Evolutionary conservation across 352 stramenopile species (phyloP).

Genomic region (Globisporangium recalcitrans): DNA sequence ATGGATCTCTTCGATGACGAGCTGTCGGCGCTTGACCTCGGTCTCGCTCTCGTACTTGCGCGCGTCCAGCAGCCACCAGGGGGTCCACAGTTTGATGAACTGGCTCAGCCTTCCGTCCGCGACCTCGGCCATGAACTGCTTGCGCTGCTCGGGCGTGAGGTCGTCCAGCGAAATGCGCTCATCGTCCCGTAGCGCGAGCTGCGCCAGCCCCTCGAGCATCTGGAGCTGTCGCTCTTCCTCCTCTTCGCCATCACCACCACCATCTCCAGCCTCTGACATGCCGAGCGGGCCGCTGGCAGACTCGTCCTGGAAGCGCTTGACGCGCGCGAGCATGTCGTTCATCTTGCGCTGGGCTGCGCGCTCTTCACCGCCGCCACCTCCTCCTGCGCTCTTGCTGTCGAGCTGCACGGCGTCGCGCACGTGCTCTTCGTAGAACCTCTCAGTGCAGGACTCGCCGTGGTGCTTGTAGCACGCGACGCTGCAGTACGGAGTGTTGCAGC

Average conservation of each 20-base stretch:
- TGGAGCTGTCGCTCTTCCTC: conserved; percentile 22
- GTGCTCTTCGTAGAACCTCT: conserved; percentile 74
- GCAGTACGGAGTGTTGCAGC: conserved; percentile 78
- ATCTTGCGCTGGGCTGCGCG: conserved; percentile 29
- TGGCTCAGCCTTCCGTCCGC: conserved; percentile 57
- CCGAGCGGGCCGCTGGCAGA: neutral
- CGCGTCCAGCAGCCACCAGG: conserved; percentile 59
- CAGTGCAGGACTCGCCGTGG: conserved; percentile 66
- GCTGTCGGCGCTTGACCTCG: conserved; percentile 22
- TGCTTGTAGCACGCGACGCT: conserved; percentile 69
- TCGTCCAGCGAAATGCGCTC: conserved; percentile 50
- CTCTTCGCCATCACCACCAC: conserved; percentile 10
- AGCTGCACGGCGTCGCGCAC: conserved; percentile 54
- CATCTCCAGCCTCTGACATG: neutral
- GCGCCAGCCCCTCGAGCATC: conserved; percentile 35
- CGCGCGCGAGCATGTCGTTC: conserved; percentile 42
- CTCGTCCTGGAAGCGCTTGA: conserved; percentile 56
- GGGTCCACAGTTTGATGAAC: conserved; percentile 59
- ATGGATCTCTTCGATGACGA: conserved; percentile 48
- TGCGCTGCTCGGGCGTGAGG: conserved; percentile 52
- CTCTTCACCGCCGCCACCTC: conserved; percentile 20
- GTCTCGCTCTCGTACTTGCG: conserved; percentile 54
- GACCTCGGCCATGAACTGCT: conserved; percentile 58
- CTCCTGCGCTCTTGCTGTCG: conserved; percentile 17
- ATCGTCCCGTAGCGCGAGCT: conserved; percentile 45